A percentile compares a stretch with the other conserved stretches of the same genome.
Evolutionary conservation across 2,329 filamentous ascomycete genomes (phyloP).

Genomic region (Thelonectria blattea): DNA sequence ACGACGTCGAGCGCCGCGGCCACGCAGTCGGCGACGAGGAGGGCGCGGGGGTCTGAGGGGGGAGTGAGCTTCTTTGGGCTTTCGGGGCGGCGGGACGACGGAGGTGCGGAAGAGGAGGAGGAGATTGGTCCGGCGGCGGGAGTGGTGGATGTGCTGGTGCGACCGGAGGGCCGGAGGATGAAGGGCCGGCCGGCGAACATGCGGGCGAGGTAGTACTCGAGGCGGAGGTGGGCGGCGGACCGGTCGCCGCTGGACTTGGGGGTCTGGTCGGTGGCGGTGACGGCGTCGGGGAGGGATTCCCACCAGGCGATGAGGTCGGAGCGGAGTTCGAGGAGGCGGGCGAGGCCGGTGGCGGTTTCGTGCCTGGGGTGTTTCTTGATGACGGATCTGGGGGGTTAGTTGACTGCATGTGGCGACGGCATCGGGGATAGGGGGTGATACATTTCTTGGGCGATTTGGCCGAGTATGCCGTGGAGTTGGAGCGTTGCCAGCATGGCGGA

Average conservation of each 20-base stretch:
- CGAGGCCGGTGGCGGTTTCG: slow-evolving; percentile 40
- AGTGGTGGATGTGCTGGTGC: not conserved
- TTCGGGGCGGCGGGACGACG: slow-evolving; percentile 23
- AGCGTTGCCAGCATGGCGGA: slow-evolving; percentile 53
- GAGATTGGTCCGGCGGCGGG: not conserved
- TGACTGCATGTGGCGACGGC: not conserved
- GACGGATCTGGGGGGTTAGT: slow-evolving; percentile 35
- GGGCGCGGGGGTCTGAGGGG: slow-evolving; percentile 39
- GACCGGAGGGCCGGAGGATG: not conserved
- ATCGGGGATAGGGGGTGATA: slow-evolving; percentile 31
- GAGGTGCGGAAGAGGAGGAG: too few relatives aligned
- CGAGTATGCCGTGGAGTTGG: slow-evolving; percentile 43
- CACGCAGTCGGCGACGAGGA: slow-evolving; percentile 58
- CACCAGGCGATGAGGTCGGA: slow-evolving; percentile 39
- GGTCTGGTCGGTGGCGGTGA: slow-evolving; percentile 46
- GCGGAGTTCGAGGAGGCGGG: slow-evolving; percentile 41
- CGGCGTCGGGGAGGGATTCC: slow-evolving; percentile 42
- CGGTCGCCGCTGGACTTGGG: slow-evolving; percentile 48
- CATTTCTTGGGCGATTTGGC: slow-evolving; percentile 47
- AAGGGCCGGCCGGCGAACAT: slow-evolving; percentile 62
- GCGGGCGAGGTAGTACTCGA: slow-evolving; percentile 58
- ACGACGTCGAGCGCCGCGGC: slow-evolving; percentile 58
- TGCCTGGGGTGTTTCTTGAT: slow-evolving; percentile 41
- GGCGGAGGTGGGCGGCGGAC: slow-evolving; percentile 55
- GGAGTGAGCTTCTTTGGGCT: slow-evolving; percentile 31